A percentile compares a stretch with the other conserved stretches of the same genome.
Conservation (phyloP, 768 basidiomycete species). For the Roridomyces roridus region DNA sequence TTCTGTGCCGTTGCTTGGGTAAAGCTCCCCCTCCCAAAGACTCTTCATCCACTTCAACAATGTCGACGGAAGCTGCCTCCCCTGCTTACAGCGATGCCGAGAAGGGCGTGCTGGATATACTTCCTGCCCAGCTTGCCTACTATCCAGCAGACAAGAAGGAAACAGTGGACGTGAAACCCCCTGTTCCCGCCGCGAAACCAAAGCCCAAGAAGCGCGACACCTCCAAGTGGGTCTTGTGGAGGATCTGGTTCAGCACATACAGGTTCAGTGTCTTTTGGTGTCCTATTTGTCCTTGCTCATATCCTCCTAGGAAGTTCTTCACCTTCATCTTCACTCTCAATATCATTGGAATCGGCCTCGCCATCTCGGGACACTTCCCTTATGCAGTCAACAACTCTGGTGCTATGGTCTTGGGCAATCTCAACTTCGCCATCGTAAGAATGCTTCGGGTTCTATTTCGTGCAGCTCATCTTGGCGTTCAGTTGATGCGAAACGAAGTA, state of each 20-base stretch:
- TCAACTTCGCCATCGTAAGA: conserved; percentile 67
- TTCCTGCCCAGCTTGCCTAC: conserved; percentile 37
- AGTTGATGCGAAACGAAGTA: conserved; percentile 72
- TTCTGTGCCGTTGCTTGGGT: conserved; percentile 24
- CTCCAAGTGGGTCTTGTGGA: conserved; percentile 64
- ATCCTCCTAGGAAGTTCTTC: conserved; percentile 65
- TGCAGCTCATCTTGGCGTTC: not conserved
- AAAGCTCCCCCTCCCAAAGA: conserved; percentile 10
- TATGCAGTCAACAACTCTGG: conserved; percentile 67
- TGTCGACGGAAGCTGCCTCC: conserved; percentile 48
- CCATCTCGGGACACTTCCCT: conserved; percentile 68
- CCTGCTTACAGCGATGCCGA: conserved; percentile 59
- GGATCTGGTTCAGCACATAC: conserved; percentile 77
- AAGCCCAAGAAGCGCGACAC: conserved; percentile 56
- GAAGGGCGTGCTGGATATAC: conserved; percentile 59
- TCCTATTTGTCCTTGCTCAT: not conserved
- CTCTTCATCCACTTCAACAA: conserved; percentile 31
- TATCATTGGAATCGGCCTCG: conserved; percentile 64
- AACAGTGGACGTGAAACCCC: conserved; percentile 39
- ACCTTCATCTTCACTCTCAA: conserved; percentile 65
- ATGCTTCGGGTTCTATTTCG: not conserved
- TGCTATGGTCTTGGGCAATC: conserved; percentile 73
- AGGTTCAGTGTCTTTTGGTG: conserved; percentile 47
- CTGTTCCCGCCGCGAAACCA: conserved; percentile 46
- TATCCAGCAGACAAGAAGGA: conserved; percentile 37